These are phyloP conservation scores for Nothophaeocryptopus gaeumannii DNA, from an alignment of 2,329 filamentous ascomycete species.

Conservation along the genomic window DNA sequence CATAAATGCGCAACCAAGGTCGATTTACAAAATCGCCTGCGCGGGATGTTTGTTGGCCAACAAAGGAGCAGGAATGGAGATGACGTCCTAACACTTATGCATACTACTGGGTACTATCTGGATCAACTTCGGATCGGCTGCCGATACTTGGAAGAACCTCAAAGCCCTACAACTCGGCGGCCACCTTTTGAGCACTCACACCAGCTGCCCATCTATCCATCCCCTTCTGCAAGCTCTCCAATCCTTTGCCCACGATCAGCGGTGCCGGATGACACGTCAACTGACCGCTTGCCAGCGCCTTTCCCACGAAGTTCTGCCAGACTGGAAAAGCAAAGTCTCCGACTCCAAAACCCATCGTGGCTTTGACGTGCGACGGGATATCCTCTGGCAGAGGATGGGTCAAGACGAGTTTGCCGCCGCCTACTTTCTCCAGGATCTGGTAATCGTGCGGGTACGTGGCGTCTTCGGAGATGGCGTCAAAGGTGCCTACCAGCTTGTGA, in stretches of 20 bases:
- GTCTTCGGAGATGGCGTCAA: constrained; percentile 10
- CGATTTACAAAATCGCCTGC: too few relatives aligned
- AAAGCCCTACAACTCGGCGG: constrained; percentile 3
- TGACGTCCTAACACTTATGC: too few relatives aligned
- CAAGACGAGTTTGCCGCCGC: constrained; percentile 3
- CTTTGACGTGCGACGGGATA: constrained; percentile 2
- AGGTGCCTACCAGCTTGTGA: neutral
- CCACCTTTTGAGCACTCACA: constrained; percentile 13
- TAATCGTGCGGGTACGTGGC: constrained; percentile 2
- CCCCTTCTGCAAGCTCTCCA: constrained; percentile 3
- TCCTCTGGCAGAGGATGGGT: constrained; percentile 6
- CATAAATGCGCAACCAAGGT: neutral
- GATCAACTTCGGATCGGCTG: constrained; percentile 8
- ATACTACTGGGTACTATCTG: neutral
- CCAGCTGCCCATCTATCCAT: constrained; percentile 3
- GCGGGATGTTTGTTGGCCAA: too few relatives aligned
- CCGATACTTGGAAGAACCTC: constrained; percentile 4
- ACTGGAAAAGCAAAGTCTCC: constrained; percentile 8
- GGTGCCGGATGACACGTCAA: constrained; percentile 6
- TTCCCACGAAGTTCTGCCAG: constrained; percentile 15
- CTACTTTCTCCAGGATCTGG: constrained; percentile 6
- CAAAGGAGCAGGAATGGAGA: too few relatives aligned
- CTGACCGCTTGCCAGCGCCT: neutral
- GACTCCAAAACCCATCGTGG: constrained; percentile 3
- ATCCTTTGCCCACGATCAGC: constrained; percentile 1